Percentiles rank a stretch among this genome's conserved stretches.
phyloP scores from a whole-genome alignment of 23 red algal genomes.

The Gracilariopsis chorda region DNA sequence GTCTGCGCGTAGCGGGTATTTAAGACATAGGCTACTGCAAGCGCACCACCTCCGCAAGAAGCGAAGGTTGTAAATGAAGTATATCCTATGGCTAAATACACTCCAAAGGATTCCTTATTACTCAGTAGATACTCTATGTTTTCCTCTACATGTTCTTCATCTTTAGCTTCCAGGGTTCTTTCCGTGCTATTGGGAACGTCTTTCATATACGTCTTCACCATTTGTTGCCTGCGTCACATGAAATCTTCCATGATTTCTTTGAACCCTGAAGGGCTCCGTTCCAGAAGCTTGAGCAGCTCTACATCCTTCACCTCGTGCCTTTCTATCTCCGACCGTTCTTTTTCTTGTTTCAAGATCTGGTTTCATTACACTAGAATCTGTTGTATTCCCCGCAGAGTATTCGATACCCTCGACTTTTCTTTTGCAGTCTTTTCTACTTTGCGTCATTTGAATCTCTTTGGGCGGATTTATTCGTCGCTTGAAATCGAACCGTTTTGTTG shows the following conservation, averaged over 20 bases:
- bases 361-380: neutral
- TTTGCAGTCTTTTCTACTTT: neutral
- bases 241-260: neutral
- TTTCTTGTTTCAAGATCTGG: neutral
- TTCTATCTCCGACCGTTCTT: neutral
- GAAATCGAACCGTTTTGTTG: neutral
- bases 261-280: neutral
- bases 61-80: too few species aligned
- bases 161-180: too few species aligned
- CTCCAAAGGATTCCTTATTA: neutral
- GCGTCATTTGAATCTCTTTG: neutral
- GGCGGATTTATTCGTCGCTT: neutral
- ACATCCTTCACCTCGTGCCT: neutral
- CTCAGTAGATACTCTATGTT: neutral
- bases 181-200: too few species aligned
- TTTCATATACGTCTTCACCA: too few species aligned
- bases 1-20: too few species aligned
- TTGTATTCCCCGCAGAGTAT: neutral
- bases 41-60: too few species aligned
- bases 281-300: neutral
- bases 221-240: too few species aligned
- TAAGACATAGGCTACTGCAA: too few species aligned
- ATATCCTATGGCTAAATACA: neutral
- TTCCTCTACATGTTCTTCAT: neutral
- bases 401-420: neutral